Evolutionary conservation across 1,284 basidiomycete species (phyloP).

Genomic region (Mycena sp.): DNA sequence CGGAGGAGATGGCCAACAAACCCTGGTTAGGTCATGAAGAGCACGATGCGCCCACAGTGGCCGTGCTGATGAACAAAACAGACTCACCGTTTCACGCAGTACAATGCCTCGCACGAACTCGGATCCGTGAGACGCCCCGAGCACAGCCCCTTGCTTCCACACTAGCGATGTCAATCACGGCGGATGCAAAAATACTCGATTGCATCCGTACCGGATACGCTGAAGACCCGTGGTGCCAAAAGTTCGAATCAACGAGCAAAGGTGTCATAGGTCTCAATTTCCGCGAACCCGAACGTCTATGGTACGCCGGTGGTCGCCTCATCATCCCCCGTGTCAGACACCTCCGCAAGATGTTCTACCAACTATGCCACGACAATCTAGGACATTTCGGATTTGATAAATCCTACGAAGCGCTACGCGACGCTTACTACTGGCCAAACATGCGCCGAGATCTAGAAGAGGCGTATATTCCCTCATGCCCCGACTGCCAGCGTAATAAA

Average conservation of each 20-base stretch:
- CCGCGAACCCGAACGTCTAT: conserved; percentile 24
- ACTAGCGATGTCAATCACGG: background rate
- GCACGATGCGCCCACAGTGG: too few relatives aligned
- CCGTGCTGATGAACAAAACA: too few relatives aligned
- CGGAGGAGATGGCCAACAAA: background rate
- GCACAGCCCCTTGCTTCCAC: background rate
- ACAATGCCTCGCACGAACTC: background rate
- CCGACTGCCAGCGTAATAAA: conserved; percentile 45
- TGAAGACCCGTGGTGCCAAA: background rate
- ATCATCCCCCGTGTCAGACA: conserved; percentile 39
- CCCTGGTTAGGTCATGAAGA: too few relatives aligned
- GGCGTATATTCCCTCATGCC: conserved; percentile 42
- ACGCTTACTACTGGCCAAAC: conserved; percentile 49
- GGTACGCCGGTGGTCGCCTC: conserved; percentile 40
- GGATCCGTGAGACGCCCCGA: background rate
- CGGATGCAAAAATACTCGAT: background rate
- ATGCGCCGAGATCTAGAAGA: conserved; percentile 40
- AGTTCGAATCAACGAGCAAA: background rate
- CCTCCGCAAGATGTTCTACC: conserved; percentile 34
- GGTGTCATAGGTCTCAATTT: too few relatives aligned
- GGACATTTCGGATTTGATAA: conserved; percentile 42
- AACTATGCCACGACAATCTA: conserved; percentile 35
- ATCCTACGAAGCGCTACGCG: conserved; percentile 19
- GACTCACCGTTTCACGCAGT: background rate
- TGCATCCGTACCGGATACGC: background rate